Evolutionary conservation across 331 rosid species (phyloP).

Genomic region (Malus hybrid): DNA sequence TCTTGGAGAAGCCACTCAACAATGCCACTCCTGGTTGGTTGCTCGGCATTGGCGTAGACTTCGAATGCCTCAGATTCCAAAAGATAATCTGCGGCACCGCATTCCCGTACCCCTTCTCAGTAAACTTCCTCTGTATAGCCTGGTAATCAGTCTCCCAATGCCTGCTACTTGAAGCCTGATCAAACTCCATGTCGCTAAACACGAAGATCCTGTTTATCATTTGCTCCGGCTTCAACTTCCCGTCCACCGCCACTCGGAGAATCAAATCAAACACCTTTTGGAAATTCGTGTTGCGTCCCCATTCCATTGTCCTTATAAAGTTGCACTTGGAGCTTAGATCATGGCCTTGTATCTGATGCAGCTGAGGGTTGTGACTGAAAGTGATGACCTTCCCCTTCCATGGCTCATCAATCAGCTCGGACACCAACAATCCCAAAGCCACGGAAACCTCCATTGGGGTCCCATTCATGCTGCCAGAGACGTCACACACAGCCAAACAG

Average conservation of each 20-base stretch:
- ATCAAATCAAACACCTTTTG: conserved; percentile 16
- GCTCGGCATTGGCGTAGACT: background rate
- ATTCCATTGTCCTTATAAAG: background rate
- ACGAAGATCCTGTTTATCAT: conserved; percentile 14
- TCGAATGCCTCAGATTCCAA: conserved; percentile 2
- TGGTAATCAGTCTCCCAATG: conserved; percentile 6
- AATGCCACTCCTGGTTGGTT: conserved; percentile 7
- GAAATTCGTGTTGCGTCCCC: conserved; percentile 9
- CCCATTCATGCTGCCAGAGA: conserved; percentile 6
- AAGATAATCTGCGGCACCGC: conserved; percentile 1
- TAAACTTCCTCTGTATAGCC: background rate
- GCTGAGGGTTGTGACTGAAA: conserved; percentile 3
- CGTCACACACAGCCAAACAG: conserved; percentile 12
- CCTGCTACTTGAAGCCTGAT: background rate
- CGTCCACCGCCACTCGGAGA: conserved; percentile 12
- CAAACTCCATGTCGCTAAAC: conserved; percentile 23
- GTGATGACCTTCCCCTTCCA: conserved; percentile 23
- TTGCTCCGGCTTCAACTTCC: conserved; percentile 1
- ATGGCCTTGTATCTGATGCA: conserved; percentile 5
- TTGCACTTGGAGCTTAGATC: background rate
- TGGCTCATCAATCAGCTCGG: conserved; percentile 14
- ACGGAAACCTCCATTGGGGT: conserved; percentile 16
- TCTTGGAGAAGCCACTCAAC: conserved; percentile 10
- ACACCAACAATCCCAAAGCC: conserved; percentile 14
- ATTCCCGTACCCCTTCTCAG: conserved; percentile 1